A percentile compares a stretch with the other conserved stretches of the same genome.
These are phyloP conservation scores for Dalechampia spathulata DNA, from an alignment of 441 rosid species.

Conservation along the genomic window DNA sequence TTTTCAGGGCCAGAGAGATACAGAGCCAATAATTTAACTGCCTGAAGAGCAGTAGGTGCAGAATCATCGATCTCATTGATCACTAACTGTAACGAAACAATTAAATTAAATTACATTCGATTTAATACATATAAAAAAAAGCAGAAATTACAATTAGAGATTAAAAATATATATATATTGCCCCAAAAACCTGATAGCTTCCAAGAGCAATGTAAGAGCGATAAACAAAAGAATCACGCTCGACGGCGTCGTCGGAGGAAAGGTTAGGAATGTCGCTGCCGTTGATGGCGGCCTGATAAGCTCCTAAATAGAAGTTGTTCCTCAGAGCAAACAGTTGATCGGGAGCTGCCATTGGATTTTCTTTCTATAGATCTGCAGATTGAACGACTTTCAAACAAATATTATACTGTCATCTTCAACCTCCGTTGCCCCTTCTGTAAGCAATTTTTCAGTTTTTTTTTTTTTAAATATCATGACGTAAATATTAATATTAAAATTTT, in stretches of 20 bases:
- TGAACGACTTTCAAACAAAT: too few relatives aligned
- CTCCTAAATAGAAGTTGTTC: constrained; percentile 78
- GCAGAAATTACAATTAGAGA: background rate
- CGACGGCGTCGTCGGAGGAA: constrained; percentile 66
- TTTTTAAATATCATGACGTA: too few relatives aligned
- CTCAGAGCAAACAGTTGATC: constrained; percentile 76
- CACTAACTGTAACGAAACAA: constrained; percentile 43
- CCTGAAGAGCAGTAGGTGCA: constrained; percentile 86
- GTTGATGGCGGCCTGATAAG: constrained; percentile 88
- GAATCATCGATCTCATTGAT: constrained; percentile 79
- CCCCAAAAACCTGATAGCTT: constrained; percentile 82
- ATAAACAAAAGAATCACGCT: constrained; percentile 75
- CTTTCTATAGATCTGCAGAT: constrained; percentile 4
- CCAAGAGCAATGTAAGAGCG: constrained; percentile 92
- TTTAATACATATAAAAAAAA: constrained; percentile 8
- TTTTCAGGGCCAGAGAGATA: constrained; percentile 57
- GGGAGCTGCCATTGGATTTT: constrained; percentile 35
- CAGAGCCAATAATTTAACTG: constrained; percentile 81
- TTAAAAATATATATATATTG: too few relatives aligned
- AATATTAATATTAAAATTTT: too few relatives aligned
- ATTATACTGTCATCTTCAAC: too few relatives aligned
- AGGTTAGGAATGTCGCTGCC: constrained; percentile 65
- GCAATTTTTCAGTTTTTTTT: too few relatives aligned
- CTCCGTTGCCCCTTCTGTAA: too few relatives aligned
- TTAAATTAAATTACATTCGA: too few relatives aligned